These are phyloP conservation scores for Yamadazyma atlantica DNA, from an alignment of 1,139 yeast genomes.

Conservation along the genomic window DNA sequence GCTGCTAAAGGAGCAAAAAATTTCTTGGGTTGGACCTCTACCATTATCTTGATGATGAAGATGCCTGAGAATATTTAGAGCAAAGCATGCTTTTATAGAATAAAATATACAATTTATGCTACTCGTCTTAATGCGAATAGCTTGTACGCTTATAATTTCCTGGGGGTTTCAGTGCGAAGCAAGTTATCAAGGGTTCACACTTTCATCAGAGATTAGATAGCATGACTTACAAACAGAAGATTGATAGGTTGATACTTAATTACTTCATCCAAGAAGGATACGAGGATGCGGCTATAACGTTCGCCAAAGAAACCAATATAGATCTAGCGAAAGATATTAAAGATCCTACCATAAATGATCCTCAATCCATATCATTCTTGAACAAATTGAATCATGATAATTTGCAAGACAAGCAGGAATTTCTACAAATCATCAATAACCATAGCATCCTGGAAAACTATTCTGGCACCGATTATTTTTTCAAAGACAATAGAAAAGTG, in stretches of 20 bases:
- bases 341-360: constrained; percentile 6
- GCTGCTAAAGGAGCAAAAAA: constrained; percentile 80
- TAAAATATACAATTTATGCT: neutral
- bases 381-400: constrained; percentile 11
- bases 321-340: constrained; percentile 14
- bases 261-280: constrained; percentile 61
- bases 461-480: constrained; percentile 6
- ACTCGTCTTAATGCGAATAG: neutral
- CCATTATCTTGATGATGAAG: constrained; percentile 77
- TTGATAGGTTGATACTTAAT: constrained; percentile 50
- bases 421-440: constrained; percentile 5
- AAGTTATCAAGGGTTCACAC: too few relatives aligned
- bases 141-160: too few relatives aligned
- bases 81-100: too few relatives aligned
- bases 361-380: constrained; percentile 11
- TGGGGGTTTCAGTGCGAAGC: neutral
- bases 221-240: constrained; percentile 25
- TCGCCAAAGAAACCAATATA: constrained; percentile 44
- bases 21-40: constrained; percentile 92
- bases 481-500: constrained; percentile 12
- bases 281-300: constrained; percentile 49
- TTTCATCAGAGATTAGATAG: neutral
- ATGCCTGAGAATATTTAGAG: constrained; percentile 56
- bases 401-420: constrained; percentile 4
- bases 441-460: constrained; percentile 16